Base-by-base conservation (phyloP, 306 rosid species). In the Geum urbanum region DNA sequence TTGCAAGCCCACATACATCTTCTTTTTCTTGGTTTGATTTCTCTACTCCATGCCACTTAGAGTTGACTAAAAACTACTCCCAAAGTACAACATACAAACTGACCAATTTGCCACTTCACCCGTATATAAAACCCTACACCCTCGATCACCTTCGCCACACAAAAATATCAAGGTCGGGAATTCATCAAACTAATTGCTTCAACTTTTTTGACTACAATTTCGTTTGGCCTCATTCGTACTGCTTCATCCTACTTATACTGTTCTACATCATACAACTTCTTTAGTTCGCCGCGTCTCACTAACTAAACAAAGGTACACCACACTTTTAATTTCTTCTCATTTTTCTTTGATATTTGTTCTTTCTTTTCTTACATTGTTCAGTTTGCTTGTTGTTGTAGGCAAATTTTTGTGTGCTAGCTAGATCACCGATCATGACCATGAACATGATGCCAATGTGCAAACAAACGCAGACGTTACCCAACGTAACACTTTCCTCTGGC, bases 401-500 rank as follows among this genome's bases (percentile, higher is more conserved):
- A 32, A 2, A 32, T 32, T 32, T 32, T 32, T 32, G 37, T 32
- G 37, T 32, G 37, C 37, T 32, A 32, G 37, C 37, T 32, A 32
- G 37, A 32, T 32, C 37, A 32, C 37, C 3, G 37, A 47, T 45
- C 19, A 20, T 64, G 53, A 55, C 14, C 53, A 14, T 24, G 52
- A 50, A 4, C 16, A 70, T 79, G 46, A 46, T 72, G 86, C 46
- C 68, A 37, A 69, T 79, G 83, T 73, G 86, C 76, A 80, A 76
- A 64, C 46, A 77, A 58, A 54, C 64, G 57, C 80, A 77, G 40
- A 79, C 90, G 60, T 44, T 83, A 5, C 56, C 72, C 55, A 74
- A 69, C 15, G 74, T 84, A 37, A 85, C 91, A 10, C 45, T 37
- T 10, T 35, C 65, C 65, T 14, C 40, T 15, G 45, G 82, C 3